Evolutionary conservation across 306 rosid genomes (phyloP).

Genomic region (Luffa aegyptiaca): DNA sequence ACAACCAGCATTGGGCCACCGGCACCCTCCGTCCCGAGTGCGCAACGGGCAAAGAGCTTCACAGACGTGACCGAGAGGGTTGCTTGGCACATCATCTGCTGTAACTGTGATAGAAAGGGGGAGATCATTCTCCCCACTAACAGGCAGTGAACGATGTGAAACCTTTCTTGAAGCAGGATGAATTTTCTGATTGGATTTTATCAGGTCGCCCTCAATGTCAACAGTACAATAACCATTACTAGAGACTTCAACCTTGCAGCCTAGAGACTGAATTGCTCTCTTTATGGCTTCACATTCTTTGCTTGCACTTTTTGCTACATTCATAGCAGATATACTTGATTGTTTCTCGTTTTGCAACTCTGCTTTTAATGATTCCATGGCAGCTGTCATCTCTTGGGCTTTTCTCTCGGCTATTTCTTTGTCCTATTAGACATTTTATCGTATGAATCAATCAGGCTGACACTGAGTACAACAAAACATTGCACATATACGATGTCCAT

Average conservation of each 20-base stretch:
- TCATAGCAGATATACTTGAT: constrained; percentile 48
- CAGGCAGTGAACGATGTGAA: constrained; percentile 22
- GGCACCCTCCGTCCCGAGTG: constrained; percentile 64
- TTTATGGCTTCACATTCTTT: constrained; percentile 69
- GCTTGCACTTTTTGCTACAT: constrained; percentile 38
- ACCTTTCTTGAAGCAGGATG: constrained; percentile 32
- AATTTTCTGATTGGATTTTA: constrained; percentile 24
- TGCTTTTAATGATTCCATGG: constrained; percentile 50
- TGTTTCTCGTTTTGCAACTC: constrained; percentile 63
- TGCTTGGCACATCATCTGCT: constrained; percentile 28
- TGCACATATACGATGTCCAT: not conserved
- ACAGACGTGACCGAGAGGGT: constrained; percentile 42
- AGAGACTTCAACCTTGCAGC: constrained; percentile 74
- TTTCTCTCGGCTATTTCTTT: constrained; percentile 78
- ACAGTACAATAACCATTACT: constrained; percentile 59
- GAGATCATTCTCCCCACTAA: constrained; percentile 34
- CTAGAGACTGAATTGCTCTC: constrained; percentile 80
- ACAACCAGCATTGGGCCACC: constrained; percentile 84
- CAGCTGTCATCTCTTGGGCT: constrained; percentile 37
- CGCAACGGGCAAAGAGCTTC: constrained; percentile 68
- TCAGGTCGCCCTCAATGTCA: constrained; percentile 46
- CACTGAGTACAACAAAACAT: not conserved
- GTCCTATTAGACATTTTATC: constrained; percentile 38
- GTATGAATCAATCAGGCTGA: not conserved
- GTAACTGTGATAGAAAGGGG: constrained; percentile 36